These are phyloP conservation scores for Suhomyces vadensis DNA, from an alignment of 805 yeast species.

Conservation along the genomic window DNA sequence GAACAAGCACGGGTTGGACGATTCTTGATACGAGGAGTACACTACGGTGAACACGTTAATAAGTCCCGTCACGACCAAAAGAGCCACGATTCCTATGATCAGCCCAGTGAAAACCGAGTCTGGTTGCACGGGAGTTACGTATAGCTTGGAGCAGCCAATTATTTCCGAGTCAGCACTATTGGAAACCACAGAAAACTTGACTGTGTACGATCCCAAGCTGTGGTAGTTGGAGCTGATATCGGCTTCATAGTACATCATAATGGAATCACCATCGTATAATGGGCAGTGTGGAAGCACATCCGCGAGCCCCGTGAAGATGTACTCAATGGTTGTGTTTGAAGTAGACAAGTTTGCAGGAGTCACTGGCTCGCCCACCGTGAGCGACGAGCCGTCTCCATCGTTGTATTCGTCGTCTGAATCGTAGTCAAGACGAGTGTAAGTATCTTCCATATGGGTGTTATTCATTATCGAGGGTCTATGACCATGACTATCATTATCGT, in stretches of 20 bases:
- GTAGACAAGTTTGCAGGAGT: slow-evolving; percentile 9
- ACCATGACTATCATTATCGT: background rate
- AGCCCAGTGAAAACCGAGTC: slow-evolving; percentile 34
- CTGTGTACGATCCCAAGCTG: slow-evolving; percentile 47
- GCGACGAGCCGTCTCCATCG: background rate
- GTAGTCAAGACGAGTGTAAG: background rate
- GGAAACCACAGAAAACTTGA: slow-evolving; percentile 41
- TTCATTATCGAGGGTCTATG: background rate
- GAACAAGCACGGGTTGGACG: slow-evolving; percentile 52
- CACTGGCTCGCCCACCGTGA: background rate
- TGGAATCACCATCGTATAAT: slow-evolving; percentile 37
- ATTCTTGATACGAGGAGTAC: slow-evolving; percentile 59
- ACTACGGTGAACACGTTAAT: slow-evolving; percentile 43
- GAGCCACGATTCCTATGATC: slow-evolving; percentile 37
- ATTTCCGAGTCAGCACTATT: slow-evolving; percentile 35
- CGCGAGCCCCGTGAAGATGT: slow-evolving; percentile 7
- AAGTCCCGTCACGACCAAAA: slow-evolving; percentile 42
- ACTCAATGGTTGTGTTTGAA: slow-evolving; percentile 11
- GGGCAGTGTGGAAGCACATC: slow-evolving; percentile 33
- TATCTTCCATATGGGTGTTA: background rate
- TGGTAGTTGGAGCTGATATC: slow-evolving; percentile 40
- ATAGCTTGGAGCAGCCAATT: slow-evolving; percentile 50
- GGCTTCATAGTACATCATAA: slow-evolving; percentile 39
- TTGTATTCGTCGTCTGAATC: background rate
- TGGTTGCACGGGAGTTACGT: slow-evolving; percentile 49